Conservation (phyloP, 352 stramenopile species). For the Phytophthora fragariaefolia region DNA sequence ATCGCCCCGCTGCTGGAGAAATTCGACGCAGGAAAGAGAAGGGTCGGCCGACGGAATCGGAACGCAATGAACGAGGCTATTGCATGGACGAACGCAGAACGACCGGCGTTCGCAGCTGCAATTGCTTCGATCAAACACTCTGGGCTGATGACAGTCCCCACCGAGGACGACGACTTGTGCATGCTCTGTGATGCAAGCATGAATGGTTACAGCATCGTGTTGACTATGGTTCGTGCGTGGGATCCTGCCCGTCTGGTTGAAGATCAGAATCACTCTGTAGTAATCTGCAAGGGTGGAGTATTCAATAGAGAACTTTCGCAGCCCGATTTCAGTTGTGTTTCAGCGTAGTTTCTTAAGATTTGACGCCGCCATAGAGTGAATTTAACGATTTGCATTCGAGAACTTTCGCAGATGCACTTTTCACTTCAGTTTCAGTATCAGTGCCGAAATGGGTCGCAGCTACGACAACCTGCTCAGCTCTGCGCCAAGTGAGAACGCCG, state of each 20-base stretch:
- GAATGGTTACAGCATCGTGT: background rate
- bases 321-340: background rate
- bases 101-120: background rate
- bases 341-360: background rate
- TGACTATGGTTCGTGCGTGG: background rate
- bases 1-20: conserved; percentile 14
- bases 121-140: conserved; percentile 4
- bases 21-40: conserved; percentile 8
- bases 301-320: conserved; percentile 11
- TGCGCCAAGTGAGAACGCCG: background rate
- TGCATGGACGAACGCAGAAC: background rate
- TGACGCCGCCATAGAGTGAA: background rate
- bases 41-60: conserved; percentile 4
- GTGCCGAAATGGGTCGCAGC: too few species aligned
- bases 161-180: background rate
- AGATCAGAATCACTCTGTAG: conserved; percentile 20
- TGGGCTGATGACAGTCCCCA: conserved; percentile 7
- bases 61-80: conserved; percentile 15
- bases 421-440: too few species aligned
- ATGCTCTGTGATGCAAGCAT: conserved; percentile 7
- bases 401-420: background rate
- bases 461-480: background rate
- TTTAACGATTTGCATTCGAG: background rate
- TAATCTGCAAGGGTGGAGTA: conserved; percentile 15
- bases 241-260: background rate